Base-by-base conservation (phyloP, 345 rosid genomes). In the Rhizophora mangle region DNA sequence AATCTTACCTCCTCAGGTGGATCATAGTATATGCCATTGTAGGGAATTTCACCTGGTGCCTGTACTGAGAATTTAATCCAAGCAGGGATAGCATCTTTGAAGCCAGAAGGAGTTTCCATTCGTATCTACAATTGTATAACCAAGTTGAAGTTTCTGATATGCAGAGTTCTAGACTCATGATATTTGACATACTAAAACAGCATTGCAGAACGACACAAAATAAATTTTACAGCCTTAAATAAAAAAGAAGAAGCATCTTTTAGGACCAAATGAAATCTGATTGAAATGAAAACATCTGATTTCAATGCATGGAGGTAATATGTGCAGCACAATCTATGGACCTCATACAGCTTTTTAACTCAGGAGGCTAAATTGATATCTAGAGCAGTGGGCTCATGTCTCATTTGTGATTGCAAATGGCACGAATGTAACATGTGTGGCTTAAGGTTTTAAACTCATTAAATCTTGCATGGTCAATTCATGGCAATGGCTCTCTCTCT, bases 61-160 rank as follows among this genome's bases (percentile, higher is more conserved):
- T 95, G 99, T 56, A 95, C 96, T 74, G 96, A 85, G 80, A 86
- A 95, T 82, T 89, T 92, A 69, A 95, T 91, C 99, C 99, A 95
- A 76, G 99, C 99, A 74, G 99, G 99, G 83, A 95, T 89, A 39
- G 99, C 92, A 74, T 92, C 97, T 78, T 95, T 95, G 46, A 89
- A 68, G 65, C 99, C 97, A 81, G 96, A 85, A 70, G 93, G 96
- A 64, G 99, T 91, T 55, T 92, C 90, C 99, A 95, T 91, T 62
- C 84, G 92, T 80, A 95, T 88, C 99, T 95, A 81, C 75, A 79
- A 67, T 68, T n/a, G 51, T 64, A 77, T 52, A 66, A 47, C 67
- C 52, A 74, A 59, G 46, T 57, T 27, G 58, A 46, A 67, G 54
- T 62, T 62, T 67, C 32, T 56, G 13, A 64, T 43, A 63, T 27